These are phyloP conservation scores for Pseudogymnoascus sp. DNA, from an alignment of 2,329 filamentous ascomycete species.

Conservation along the genomic window DNA sequence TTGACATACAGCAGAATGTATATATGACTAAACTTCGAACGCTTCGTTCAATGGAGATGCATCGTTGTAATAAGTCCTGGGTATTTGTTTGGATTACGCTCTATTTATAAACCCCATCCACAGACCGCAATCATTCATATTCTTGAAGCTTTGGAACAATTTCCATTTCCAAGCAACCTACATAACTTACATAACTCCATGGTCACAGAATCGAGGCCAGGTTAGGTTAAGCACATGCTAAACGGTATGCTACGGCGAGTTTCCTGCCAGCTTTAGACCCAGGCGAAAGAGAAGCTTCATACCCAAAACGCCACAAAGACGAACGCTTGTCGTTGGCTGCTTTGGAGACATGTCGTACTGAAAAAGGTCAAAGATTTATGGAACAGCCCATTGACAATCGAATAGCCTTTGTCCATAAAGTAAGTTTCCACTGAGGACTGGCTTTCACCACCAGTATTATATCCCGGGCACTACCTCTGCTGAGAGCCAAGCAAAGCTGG, in stretches of 20 bases:
- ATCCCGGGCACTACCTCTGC: conserved; percentile 17
- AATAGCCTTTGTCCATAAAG: not conserved
- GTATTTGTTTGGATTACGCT: not conserved
- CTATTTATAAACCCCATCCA: not conserved
- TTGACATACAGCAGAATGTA: not conserved
- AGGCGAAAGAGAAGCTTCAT: not conserved
- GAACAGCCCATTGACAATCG: not conserved
- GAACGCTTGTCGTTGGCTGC: not conserved
- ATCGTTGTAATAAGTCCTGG: not conserved
- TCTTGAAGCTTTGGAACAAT: not conserved
- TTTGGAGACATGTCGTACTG: not conserved
- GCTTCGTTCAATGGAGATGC: not conserved
- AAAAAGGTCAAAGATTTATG: not conserved
- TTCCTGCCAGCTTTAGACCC: not conserved
- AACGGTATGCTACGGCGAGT: conserved; percentile 3
- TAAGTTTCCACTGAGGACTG: not conserved
- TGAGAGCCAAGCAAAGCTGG: conserved; percentile 27
- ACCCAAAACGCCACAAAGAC: conserved; percentile 5
- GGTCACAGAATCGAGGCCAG: not conserved
- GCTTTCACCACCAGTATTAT: not conserved
- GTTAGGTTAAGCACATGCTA: conserved; percentile 2
- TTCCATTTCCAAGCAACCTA: not conserved
- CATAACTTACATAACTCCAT: not conserved
- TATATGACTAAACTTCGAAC: not conserved
- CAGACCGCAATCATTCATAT: conserved; percentile 4